These are phyloP conservation scores for Ceratocystis destructans DNA, from an alignment of 2,329 filamentous ascomycete genomes.

Conservation along the genomic window DNA sequence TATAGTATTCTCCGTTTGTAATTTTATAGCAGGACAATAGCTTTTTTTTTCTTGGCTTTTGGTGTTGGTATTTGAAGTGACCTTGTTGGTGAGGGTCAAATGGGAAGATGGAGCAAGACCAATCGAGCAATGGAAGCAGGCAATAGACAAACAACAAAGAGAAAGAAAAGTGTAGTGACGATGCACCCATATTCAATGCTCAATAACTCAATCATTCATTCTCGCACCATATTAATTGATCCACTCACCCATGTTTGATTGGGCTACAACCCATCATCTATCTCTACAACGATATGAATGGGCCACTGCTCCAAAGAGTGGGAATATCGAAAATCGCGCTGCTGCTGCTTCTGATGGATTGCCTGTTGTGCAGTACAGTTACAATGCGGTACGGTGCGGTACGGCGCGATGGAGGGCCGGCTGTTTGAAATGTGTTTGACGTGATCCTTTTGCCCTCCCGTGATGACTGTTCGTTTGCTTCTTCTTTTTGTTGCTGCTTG, in stretches of 20 bases:
- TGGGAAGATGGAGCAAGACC: no score
- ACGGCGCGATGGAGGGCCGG: not conserved
- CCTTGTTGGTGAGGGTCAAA: no score
- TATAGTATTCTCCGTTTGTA: not conserved
- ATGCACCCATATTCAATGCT: not conserved
- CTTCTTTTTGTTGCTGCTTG: not conserved
- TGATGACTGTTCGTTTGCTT: not conserved
- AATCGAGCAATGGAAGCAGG: no score
- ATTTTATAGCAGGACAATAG: no score
- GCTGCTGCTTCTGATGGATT: no score
- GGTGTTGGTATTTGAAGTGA: not conserved
- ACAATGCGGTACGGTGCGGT: not conserved
- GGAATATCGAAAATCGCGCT: not conserved
- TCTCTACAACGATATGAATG: not conserved
- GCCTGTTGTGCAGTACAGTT: not conserved
- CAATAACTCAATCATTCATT: not conserved
- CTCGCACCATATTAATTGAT: not conserved
- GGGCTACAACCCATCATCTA: conserved; percentile 11
- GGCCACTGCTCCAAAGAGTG: not conserved
- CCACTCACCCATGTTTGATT: conserved; percentile 14
- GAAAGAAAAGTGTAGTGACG: not conserved
- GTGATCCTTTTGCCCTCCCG: conserved; percentile 2
- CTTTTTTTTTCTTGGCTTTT: not conserved
- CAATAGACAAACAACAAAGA: no score
- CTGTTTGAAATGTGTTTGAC: conserved; percentile 5